phyloP scores from a whole-genome alignment of 371 early-diverging fungal species.

The Syncephalastrum monosporum region DNA sequence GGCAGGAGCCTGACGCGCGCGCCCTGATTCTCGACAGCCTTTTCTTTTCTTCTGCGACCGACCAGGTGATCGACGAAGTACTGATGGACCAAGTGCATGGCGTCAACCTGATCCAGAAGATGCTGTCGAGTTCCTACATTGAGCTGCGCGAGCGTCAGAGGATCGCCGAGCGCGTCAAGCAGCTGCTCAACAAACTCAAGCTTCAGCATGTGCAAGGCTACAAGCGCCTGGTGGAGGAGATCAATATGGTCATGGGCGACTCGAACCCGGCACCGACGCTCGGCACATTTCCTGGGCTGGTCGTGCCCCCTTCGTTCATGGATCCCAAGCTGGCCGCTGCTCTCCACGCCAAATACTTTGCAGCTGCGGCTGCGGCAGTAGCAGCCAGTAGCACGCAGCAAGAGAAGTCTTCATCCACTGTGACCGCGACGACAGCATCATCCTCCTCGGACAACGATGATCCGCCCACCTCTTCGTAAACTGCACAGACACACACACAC shows the following conservation, averaged over 20 bases:
- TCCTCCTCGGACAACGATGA: slow-evolving; percentile 5
- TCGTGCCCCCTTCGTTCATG: slow-evolving; percentile 26
- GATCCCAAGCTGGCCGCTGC: slow-evolving; percentile 39
- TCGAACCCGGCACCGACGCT: slow-evolving; percentile 40
- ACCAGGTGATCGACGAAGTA: slow-evolving; percentile 67
- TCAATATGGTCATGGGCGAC: slow-evolving; percentile 51
- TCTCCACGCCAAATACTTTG: slow-evolving; percentile 34
- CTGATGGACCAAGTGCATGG: slow-evolving; percentile 87
- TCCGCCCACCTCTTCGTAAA: not conserved
- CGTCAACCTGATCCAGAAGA: slow-evolving; percentile 82
- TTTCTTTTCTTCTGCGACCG: slow-evolving; percentile 49
- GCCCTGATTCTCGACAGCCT: slow-evolving; percentile 77
- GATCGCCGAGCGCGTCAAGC: slow-evolving; percentile 78
- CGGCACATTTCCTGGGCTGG: slow-evolving; percentile 26
- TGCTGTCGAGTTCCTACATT: slow-evolving; percentile 79
- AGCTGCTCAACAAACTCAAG: slow-evolving; percentile 56
- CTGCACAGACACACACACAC: not conserved
- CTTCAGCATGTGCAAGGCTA: slow-evolving; percentile 76
- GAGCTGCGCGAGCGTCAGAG: slow-evolving; percentile 74
- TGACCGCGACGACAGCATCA: not conserved
- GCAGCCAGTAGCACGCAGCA: slow-evolving; percentile 10
- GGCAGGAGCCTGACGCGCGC: slow-evolving; percentile 89
- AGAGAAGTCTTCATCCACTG: slow-evolving; percentile 5
- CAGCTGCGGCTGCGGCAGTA: slow-evolving; percentile 17
- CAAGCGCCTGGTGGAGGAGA: slow-evolving; percentile 79